Base-by-base conservation (phyloP, 805 yeast genomes). In the Gaillardinia entomophila region DNA sequence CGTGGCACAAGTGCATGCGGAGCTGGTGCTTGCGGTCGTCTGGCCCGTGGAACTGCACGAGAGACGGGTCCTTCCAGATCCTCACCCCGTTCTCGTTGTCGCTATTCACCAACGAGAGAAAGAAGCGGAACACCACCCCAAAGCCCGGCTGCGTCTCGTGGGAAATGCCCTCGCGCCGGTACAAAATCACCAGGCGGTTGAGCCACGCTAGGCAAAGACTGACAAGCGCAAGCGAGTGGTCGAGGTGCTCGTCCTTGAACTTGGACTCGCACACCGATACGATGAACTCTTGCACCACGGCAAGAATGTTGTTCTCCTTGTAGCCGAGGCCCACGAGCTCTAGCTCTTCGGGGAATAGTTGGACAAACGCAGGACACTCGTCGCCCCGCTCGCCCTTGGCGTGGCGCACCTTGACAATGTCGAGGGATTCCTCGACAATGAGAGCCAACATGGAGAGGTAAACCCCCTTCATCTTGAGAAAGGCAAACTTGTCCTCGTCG, bases 1-100 rank as follows among this genome's bases (percentile, higher is more conserved):
- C 20, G 24, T 41, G 46, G 31, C 66, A 52, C 12, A 59, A 36
- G 29, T 60, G 61, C 4, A 57, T 27, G 26, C 57, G 48, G 6
- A 62, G 28, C 12, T 51, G 51, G 12, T 43, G 38, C 13, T 44
- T 34, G 24, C 47, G 48, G 27, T 40, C 43, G 13, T 39, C 42
- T 1, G 48, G 29, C 5, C 37, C 47, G 12, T 42, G 32, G 27
- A 57, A 41, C 2, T 22, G 27, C 1, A 64, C 46, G 13, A 39
- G 42, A 5, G 49, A 41, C 1, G 71, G 71, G 34, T 60, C 59
- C 23, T 50, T 50, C 68, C 68, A 64, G 2, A 63, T 31, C 23
- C 49, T 57, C 7, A 54, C 27, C 6, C 31, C 35, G 3, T 35
- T 17, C 12, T 38, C 45, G 6, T 39, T 41, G 7, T 34, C 37